A percentile compares a stretch with the other conserved stretches of the same genome.
phyloP scores from a whole-genome alignment of 805 yeast genomes.

The Candida rishiriensis region DNA sequence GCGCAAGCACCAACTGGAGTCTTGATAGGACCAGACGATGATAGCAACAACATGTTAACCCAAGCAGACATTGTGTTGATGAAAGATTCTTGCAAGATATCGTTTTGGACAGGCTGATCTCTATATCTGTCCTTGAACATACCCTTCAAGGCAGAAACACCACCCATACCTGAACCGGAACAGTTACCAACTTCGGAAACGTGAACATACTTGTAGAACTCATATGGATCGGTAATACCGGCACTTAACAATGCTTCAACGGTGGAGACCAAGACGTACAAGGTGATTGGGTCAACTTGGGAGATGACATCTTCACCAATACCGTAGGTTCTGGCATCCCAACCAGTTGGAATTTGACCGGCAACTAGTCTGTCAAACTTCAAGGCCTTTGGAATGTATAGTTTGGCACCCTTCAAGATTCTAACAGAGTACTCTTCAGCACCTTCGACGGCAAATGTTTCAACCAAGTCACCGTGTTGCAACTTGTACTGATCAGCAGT shows the following conservation, averaged over 20 bases:
- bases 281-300: slow-evolving; percentile 96
- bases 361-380: slow-evolving; percentile 71
- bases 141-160: slow-evolving; percentile 94
- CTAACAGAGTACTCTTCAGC: slow-evolving; percentile 90
- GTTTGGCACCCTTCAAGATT: slow-evolving; percentile 87
- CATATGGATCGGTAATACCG: slow-evolving; percentile 98
- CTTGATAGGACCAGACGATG: slow-evolving; percentile 98
- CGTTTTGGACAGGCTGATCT: slow-evolving; percentile 95
- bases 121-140: slow-evolving; percentile 95
- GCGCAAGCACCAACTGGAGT: slow-evolving; percentile 99
- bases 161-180: slow-evolving; percentile 99
- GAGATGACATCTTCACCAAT: slow-evolving; percentile 85
- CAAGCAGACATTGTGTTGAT: slow-evolving; percentile 99
- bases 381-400: slow-evolving; percentile 85
- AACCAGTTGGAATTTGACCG: slow-evolving; percentile 97
- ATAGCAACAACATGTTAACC: slow-evolving; percentile 96
- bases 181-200: slow-evolving; percentile 99
- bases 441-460: slow-evolving; percentile 81
- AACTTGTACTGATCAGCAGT: slow-evolving; percentile 92
- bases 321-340: slow-evolving; percentile 96
- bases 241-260: slow-evolving; percentile 90
- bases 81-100: slow-evolving; percentile 95
- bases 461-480: slow-evolving; percentile 93
- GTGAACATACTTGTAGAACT: slow-evolving; percentile 96
- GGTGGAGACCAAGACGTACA: slow-evolving; percentile 88